These are phyloP conservation scores for Aureobasidium subglaciale DNA, from an alignment of 2,329 filamentous ascomycete genomes.

Conservation along the genomic window DNA sequence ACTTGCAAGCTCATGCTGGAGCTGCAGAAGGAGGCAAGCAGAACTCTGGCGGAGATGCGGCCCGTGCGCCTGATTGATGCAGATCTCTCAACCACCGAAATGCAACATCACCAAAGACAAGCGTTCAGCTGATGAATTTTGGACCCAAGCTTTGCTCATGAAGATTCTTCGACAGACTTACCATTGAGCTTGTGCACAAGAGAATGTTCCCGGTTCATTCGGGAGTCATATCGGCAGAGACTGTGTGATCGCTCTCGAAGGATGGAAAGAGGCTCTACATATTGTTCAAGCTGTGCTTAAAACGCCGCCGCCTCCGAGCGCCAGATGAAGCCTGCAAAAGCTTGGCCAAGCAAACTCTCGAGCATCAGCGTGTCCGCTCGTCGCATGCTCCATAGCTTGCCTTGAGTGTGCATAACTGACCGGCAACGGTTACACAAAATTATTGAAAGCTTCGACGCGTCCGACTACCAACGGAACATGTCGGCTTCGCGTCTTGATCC, in stretches of 20 bases:
- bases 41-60: background rate
- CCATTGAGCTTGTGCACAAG: too few species aligned
- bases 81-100: background rate
- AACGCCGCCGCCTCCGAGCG: background rate
- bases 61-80: background rate
- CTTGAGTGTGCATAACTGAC: background rate
- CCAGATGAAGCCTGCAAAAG: background rate
- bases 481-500: background rate
- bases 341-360: background rate
- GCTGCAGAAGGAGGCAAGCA: background rate
- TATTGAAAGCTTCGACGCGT: background rate
- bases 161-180: too few species aligned
- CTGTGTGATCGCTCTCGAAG: too few species aligned
- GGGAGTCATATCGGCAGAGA: too few species aligned
- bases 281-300: too few species aligned
- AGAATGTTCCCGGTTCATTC: too few species aligned
- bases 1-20: background rate
- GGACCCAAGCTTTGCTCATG: too few species aligned
- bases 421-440: background rate
- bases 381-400: background rate
- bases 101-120: background rate
- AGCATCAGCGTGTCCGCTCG: background rate
- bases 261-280: too few species aligned
- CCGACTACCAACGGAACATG: background rate
- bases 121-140: background rate